Percentiles rank a stretch among this genome's conserved stretches.
phyloP scores from a whole-genome alignment of 2,329 filamentous ascomycete genomes.

The Aspergillus sclerotialis region DNA sequence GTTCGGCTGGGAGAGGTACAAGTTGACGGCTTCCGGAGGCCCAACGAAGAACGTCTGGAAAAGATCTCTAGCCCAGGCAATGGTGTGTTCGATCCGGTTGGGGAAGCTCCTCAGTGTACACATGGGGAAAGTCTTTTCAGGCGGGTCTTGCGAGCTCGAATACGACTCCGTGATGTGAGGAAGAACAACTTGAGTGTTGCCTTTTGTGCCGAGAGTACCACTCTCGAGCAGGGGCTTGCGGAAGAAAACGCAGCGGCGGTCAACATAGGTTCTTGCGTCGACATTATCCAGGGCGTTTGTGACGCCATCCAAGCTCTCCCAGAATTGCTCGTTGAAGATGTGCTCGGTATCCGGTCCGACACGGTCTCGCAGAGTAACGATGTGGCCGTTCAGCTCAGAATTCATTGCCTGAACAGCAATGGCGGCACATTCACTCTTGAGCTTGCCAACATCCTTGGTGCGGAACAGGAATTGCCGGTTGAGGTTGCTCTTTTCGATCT shows the following conservation, averaged over 20 bases:
- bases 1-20: constrained; percentile 85
- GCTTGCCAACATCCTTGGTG: constrained; percentile 81
- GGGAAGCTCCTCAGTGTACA: constrained; percentile 96
- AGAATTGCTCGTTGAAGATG: constrained; percentile 91
- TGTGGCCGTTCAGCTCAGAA: constrained; percentile 80
- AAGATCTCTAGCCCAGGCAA: constrained; percentile 93
- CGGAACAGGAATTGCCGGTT: constrained; percentile 97
- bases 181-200: constrained; percentile 93
- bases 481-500: constrained; percentile 97
- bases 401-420: constrained; percentile 93
- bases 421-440: constrained; percentile 94
- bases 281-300: constrained; percentile 98
- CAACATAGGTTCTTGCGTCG: constrained; percentile 92
- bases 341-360: constrained; percentile 89
- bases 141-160: constrained; percentile 92
- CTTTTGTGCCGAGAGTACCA: constrained; percentile 96
- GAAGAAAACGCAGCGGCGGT: constrained; percentile 96
- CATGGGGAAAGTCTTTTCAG: constrained; percentile 98
- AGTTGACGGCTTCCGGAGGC: constrained; percentile 86
- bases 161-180: constrained; percentile 93
- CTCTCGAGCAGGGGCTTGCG: constrained; percentile 93
- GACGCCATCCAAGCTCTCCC: constrained; percentile 78
- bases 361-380: constrained; percentile 77
- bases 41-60: constrained; percentile 94
- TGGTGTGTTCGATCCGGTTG: constrained; percentile 97